Evolutionary conservation across 1,284 basidiomycete genomes (phyloP).

Genomic region (Leccinum subrobustum): DNA sequence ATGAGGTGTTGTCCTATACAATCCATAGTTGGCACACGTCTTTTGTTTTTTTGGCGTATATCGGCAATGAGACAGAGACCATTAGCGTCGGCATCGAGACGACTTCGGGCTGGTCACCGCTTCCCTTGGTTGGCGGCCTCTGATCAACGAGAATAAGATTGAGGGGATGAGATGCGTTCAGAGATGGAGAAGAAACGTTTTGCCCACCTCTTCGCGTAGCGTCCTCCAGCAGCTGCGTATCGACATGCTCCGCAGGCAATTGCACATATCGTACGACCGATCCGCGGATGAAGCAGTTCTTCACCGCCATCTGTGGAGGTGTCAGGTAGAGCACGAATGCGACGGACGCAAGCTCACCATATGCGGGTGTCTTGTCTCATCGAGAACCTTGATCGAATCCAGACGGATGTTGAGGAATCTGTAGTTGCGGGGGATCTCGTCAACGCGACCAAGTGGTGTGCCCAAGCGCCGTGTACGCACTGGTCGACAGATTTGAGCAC

Average conservation of each 20-base stretch:
- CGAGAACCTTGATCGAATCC: constrained; percentile 91
- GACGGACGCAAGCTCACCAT: constrained; percentile 63
- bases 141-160: constrained; percentile 22
- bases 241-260: constrained; percentile 88
- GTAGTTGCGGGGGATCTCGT: constrained; percentile 4
- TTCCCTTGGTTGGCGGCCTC: constrained; percentile 57
- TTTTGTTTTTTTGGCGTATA: neutral
- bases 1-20: neutral
- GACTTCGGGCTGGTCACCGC: constrained; percentile 37
- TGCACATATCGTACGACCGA: constrained; percentile 98
- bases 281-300: constrained; percentile 98
- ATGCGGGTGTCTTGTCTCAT: constrained; percentile 93
- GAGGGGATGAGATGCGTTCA: constrained; percentile 5
- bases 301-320: constrained; percentile 87
- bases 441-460: neutral
- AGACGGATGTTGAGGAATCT: constrained; percentile 98
- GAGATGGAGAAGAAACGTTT: neutral
- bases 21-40: neutral
- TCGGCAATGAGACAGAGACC: neutral
- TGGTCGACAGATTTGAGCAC: constrained; percentile 98
- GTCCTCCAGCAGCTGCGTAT: constrained; percentile 95
- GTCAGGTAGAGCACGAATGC: neutral
- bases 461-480: constrained; percentile 45
- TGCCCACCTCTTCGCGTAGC: constrained; percentile 91
- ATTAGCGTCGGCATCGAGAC: neutral